These are phyloP conservation scores for Colletotrichum siamense DNA, from an alignment of 2,329 filamentous ascomycete species.

Conservation along the genomic window DNA sequence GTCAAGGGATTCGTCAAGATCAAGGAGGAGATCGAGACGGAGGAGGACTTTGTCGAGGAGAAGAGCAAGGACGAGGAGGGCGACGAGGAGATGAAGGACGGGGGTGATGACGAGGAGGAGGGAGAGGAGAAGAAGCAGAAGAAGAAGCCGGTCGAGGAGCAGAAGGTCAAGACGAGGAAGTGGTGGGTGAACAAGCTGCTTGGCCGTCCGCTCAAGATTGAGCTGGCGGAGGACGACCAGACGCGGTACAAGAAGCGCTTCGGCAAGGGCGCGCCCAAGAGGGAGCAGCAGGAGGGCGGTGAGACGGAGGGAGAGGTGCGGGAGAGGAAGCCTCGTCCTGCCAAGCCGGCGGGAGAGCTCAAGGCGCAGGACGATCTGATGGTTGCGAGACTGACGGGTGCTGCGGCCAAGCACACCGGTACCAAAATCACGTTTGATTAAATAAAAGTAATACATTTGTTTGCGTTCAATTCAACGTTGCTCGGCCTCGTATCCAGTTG, in stretches of 20 bases:
- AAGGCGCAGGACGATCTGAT: constrained; percentile 52
- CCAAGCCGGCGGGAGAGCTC: constrained; percentile 27
- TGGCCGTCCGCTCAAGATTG: constrained; percentile 82
- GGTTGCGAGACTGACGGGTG: constrained; percentile 73
- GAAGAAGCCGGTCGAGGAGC: constrained; percentile 35
- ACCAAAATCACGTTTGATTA: constrained; percentile 85
- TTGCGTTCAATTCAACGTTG: neutral
- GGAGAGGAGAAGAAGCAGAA: constrained; percentile 39
- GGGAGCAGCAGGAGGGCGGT: constrained; percentile 30
- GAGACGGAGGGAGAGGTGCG: constrained; percentile 19
- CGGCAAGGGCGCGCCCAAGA: constrained; percentile 70
- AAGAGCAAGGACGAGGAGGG: constrained; percentile 39
- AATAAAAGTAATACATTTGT: constrained; percentile 6
- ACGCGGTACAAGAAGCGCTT: constrained; percentile 93
- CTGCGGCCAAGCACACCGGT: constrained; percentile 78
- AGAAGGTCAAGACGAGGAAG: constrained; percentile 66
- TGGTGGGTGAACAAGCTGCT: constrained; percentile 88
- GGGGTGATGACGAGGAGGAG: constrained; percentile 39
- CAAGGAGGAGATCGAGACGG: constrained; percentile 67
- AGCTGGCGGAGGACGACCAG: constrained; percentile 92
- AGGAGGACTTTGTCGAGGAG: constrained; percentile 64
- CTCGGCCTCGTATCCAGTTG: too few species aligned
- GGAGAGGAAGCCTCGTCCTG: constrained; percentile 40
- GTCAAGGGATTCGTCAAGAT: constrained; percentile 83
- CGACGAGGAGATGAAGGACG: constrained; percentile 39